These are phyloP conservation scores for Jacaranda copaia DNA, from an alignment of 257 asterid genomes.

Conservation along the genomic window DNA sequence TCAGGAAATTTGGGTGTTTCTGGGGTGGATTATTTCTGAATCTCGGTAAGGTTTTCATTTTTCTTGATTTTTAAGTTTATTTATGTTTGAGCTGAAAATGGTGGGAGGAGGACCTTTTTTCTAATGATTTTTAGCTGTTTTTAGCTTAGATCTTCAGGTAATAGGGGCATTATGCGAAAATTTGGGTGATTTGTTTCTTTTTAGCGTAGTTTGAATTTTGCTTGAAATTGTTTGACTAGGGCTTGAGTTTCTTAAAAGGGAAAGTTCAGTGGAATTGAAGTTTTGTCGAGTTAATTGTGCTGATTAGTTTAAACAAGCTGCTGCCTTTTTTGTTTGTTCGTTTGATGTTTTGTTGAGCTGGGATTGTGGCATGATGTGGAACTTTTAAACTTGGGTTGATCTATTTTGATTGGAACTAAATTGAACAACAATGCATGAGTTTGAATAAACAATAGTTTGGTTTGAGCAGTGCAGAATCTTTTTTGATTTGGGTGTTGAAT, in stretches of 20 bases:
- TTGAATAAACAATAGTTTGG: neutral
- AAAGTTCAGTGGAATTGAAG: constrained; percentile 34
- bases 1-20: constrained; percentile 37
- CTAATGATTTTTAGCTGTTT: constrained; percentile 17
- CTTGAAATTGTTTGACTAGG: constrained; percentile 53
- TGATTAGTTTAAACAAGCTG: neutral
- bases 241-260: constrained; percentile 25
- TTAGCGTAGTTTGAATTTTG: constrained; percentile 39
- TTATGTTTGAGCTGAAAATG: constrained; percentile 25
- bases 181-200: constrained; percentile 30
- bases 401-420: constrained; percentile 23
- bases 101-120: constrained; percentile 16
- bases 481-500: neutral
- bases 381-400: neutral
- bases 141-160: constrained; percentile 50
- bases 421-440: constrained; percentile 7
- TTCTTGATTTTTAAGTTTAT: constrained; percentile 11
- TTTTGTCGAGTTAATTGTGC: constrained; percentile 6
- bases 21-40: constrained; percentile 42
- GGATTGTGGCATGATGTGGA: constrained; percentile 13
- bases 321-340: constrained; percentile 1
- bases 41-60: constrained; percentile 47
- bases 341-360: neutral
- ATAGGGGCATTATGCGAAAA: constrained; percentile 22
- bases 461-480: constrained; percentile 4